Conservation (phyloP, 495 filamentous ascomycete species). For the Annulohypoxylon maeteangense region DNA sequence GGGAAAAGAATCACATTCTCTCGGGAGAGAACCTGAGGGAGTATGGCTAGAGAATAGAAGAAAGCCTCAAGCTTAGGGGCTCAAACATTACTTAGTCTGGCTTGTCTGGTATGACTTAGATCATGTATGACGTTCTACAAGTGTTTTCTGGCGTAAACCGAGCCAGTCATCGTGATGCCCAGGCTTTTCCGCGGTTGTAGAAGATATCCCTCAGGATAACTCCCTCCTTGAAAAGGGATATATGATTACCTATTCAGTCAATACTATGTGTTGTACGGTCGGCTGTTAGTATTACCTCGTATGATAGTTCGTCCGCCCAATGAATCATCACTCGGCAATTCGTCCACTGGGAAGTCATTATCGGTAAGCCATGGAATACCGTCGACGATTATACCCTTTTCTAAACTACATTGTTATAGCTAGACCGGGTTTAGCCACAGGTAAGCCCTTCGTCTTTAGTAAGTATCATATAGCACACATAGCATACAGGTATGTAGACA, state of each 20-base stretch:
- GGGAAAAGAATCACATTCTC: background rate
- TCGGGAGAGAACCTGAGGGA: background rate
- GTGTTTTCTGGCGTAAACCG: background rate
- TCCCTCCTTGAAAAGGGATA: background rate
- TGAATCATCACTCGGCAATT: conserved; percentile 7
- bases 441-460: background rate
- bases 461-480: background rate
- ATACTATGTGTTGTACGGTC: background rate
- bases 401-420: background rate
- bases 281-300: background rate
- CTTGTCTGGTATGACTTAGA: background rate
- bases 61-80: background rate
- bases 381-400: background rate
- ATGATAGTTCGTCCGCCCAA: background rate
- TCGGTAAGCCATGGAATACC: background rate
- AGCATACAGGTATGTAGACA: no score
- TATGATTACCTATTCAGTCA: background rate
- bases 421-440: background rate
- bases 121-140: background rate
- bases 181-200: background rate
- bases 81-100: background rate
- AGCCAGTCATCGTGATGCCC: background rate
- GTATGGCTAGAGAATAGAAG: background rate
- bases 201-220: background rate
- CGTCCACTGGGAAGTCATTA: background rate